Conservation (phyloP, 441 rosid genomes). For the Erodium texanum region DNA sequence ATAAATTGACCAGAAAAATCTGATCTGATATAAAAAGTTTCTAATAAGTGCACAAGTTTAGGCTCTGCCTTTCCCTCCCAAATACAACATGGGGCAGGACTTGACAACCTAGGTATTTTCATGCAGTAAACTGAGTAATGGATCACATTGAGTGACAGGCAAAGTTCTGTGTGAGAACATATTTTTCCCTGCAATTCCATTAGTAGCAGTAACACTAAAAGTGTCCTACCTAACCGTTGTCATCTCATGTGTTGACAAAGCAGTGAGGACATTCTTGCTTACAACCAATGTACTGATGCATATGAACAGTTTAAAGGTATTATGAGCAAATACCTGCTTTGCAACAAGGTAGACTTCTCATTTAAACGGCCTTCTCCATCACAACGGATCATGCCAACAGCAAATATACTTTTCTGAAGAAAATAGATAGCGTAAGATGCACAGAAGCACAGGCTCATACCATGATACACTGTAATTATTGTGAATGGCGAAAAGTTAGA, state of each 20-base stretch:
- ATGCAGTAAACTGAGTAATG: background rate
- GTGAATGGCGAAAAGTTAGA: background rate
- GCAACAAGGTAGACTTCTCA: constrained; percentile 77
- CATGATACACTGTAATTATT: background rate
- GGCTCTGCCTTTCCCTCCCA: background rate
- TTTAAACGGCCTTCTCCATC: constrained; percentile 94
- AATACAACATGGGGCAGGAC: background rate
- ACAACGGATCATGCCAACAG: constrained; percentile 93
- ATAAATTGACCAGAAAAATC: constrained; percentile 1
- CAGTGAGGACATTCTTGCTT: background rate
- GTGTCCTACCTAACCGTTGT: background rate
- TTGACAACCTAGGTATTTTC: background rate
- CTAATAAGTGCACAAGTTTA: background rate
- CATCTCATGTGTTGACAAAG: background rate
- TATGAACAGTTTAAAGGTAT: constrained; percentile 10
- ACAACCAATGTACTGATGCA: constrained; percentile 7
- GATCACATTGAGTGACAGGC: background rate
- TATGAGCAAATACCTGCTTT: constrained; percentile 61
- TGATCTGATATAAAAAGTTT: background rate
- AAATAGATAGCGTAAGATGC: constrained; percentile 26
- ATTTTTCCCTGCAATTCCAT: background rate
- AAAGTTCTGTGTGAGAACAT: background rate
- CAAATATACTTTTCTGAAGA: constrained; percentile 67
- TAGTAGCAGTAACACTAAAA: background rate
- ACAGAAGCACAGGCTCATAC: constrained; percentile 14